A percentile compares a stretch with the other conserved stretches of the same genome.
phyloP scores from a whole-genome alignment of 2,329 filamentous ascomycete species.

The Penicillium sp. region DNA sequence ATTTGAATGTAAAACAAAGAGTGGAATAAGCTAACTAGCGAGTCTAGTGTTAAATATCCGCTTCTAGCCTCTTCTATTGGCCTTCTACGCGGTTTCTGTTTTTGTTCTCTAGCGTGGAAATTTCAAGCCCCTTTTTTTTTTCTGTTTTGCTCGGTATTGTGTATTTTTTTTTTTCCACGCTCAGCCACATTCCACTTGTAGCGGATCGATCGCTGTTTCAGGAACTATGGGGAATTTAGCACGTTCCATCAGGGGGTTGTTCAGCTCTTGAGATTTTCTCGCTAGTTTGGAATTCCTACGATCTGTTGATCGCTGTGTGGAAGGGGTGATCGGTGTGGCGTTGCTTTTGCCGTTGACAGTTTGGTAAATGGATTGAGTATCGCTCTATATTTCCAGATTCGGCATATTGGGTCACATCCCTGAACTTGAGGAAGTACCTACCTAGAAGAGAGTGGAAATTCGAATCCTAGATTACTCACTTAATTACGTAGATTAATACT shows the following conservation, averaged over 20 bases:
- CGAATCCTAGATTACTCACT: not conserved
- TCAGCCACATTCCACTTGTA: conserved; percentile 15
- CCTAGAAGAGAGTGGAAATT: not conserved
- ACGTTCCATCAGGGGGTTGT: conserved; percentile 13
- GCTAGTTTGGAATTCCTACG: not conserved
- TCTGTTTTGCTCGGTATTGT: not conserved
- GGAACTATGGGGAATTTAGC: conserved; percentile 20
- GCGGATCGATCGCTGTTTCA: conserved; percentile 22
- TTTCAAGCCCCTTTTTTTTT: conserved; percentile 12
- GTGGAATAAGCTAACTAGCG: not conserved
- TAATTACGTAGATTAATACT: not conserved
- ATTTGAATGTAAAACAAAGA: conserved; percentile 9
- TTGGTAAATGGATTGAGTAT: not conserved
- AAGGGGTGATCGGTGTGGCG: not conserved
- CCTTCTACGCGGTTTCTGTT: conserved; percentile 5
- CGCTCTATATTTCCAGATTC: not conserved
- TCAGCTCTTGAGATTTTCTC: not conserved
- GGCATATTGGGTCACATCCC: not conserved
- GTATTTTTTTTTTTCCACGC: conserved; percentile 7
- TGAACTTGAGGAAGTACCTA: too few species aligned
- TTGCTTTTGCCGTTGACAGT: not conserved
- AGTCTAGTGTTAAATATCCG: not conserved
- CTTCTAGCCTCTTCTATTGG: conserved; percentile 7
- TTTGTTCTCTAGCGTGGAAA: not conserved
- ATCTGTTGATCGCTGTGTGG: conserved; percentile 1